Evolutionary conservation across 257 asterid genomes (phyloP), one percentile per base, ranked within the genome.

Genomic region (Apocynum venetum): DNA sequence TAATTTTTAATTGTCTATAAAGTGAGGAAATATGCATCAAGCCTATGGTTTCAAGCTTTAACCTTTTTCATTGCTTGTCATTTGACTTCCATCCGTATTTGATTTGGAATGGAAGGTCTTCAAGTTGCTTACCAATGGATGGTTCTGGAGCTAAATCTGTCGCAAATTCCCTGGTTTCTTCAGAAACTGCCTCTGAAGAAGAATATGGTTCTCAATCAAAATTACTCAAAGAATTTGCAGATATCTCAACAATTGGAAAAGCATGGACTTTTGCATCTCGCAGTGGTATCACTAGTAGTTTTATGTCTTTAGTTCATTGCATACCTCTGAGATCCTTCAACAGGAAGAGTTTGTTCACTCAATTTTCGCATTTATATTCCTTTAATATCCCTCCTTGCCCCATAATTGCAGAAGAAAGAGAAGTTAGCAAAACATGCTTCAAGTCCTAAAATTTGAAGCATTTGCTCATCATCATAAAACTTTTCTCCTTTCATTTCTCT

Each of bases 201-300:
- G 96, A 94, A 71, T 89, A 83, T 76, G 79, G 85, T 73, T 77
- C 89, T 72, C 60, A 82, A 43, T 90, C 96, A 59, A 82, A 86
- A 80, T 77, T 91, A 75, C 96, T 92, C 75, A 89, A 89, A 65
- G 88, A 91, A 75, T 92, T 92, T 82, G 73, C 87, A 14, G 86
- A 87, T 60, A 90, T 91, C 49, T 83, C 96, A 76, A 81, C 91
- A 79, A 83, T 92, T 79, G 97, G 90, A 76, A 94, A 88, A 79
- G 97, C 98, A 71, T 92, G 97, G 98, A 83, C 96, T 71, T 86
- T 91, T 81, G 82, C 81, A 66, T 82, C 96, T 47, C 79, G 76
- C 36, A 84, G 68, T 36, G 97, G 97, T 92, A 82, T 49, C 81
- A 36, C 41, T 44, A 61, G 25, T 43, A 36, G 35, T 51, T 14